Conservation (phyloP, 495 filamentous ascomycete genomes). For the Penicillium lagena region DNA sequence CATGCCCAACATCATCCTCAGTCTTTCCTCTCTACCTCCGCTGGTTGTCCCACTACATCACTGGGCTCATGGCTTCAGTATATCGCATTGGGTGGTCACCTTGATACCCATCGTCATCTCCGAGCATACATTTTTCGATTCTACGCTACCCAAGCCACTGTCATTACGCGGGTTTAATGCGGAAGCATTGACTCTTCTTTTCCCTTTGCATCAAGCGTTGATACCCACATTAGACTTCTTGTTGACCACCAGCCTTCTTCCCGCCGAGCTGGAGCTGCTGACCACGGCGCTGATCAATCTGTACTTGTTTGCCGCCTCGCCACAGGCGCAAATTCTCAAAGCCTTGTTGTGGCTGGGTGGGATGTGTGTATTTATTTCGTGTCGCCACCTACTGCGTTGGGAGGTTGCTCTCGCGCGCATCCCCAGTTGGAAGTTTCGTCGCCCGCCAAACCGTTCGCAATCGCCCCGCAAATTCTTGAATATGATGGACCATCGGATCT, state of each 20-base stretch:
- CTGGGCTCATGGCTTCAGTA: constrained; percentile 48
- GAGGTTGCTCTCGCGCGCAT: constrained; percentile 80
- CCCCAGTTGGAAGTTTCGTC: constrained; percentile 83
- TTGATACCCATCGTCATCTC: constrained; percentile 53
- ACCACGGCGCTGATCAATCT: constrained; percentile 79
- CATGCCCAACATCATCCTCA: constrained; percentile 73
- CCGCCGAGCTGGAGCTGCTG: constrained; percentile 81
- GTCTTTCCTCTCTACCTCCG: constrained; percentile 70
- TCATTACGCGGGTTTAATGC: constrained; percentile 38
- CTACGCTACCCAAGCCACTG: constrained; percentile 22
- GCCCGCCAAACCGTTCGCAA: constrained; percentile 38
- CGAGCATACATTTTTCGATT: constrained; percentile 32
- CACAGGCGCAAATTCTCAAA: constrained; percentile 78
- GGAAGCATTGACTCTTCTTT: constrained; percentile 65
- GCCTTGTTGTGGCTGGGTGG: constrained; percentile 85
- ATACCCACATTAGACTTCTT: constrained; percentile 67
- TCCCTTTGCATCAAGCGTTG: constrained; percentile 80
- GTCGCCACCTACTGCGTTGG: constrained; percentile 74
- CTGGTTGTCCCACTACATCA: constrained; percentile 58
- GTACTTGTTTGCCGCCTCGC: constrained; percentile 67
- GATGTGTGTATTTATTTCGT: constrained; percentile 64
- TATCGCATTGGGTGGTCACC: constrained; percentile 67
- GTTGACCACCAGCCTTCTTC: constrained; percentile 78
- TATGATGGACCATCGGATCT: constrained; percentile 42
- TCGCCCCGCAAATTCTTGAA: constrained; percentile 45